Conservation (phyloP, 306 rosid genomes). For the Senna siamea region DNA sequence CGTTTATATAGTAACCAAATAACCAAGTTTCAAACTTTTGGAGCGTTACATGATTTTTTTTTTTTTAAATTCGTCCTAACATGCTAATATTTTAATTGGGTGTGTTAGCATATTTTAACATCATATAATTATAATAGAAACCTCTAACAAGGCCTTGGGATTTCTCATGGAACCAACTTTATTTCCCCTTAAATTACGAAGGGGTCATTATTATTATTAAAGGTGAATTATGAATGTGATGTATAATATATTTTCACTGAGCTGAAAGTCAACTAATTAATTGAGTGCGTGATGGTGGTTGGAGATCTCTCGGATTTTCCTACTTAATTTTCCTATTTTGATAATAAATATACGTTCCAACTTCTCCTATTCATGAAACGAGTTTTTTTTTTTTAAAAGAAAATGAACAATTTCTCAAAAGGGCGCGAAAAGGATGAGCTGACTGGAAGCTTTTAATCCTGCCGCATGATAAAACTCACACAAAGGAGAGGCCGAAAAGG, state of each 20-base stretch:
- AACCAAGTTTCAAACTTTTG: neutral
- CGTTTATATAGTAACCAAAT: neutral
- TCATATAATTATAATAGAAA: neutral
- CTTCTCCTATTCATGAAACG: too few relatives aligned
- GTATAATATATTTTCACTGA: neutral
- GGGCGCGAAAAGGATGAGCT: too few relatives aligned
- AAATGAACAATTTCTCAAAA: too few relatives aligned
- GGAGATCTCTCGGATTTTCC: neutral
- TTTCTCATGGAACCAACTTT: neutral
- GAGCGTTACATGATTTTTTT: neutral
- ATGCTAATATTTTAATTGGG: neutral
- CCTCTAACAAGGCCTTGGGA: neutral
- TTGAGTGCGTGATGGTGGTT: neutral
- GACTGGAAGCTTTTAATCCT: too few relatives aligned
- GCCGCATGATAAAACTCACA: too few relatives aligned
- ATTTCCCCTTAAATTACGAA: neutral
- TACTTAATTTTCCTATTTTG: neutral
- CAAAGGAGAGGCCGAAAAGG: too few relatives aligned
- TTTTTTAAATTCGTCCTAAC: neutral
- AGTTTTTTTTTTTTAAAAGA: too few relatives aligned
- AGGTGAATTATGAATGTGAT: slow-evolving; percentile 11
- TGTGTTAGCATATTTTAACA: neutral
- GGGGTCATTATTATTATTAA: neutral
- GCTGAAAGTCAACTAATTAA: neutral
- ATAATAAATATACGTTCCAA: too few relatives aligned